Evolutionary conservation across 75 land plant species (phyloP).

Genomic region (Pinus tabuliformis): DNA sequence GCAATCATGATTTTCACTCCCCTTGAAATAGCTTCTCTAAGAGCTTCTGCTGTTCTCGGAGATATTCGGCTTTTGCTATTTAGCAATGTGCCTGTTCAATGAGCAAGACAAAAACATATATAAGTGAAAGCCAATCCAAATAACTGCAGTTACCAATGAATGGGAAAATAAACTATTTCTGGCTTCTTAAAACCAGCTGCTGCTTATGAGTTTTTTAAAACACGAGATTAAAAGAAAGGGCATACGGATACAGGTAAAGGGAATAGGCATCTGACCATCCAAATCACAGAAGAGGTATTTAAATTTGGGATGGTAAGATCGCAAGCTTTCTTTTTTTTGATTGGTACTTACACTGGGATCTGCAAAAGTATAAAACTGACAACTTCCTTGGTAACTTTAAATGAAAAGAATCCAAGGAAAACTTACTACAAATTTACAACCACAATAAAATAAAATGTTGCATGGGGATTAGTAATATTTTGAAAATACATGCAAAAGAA

Average conservation of each 20-base stretch:
- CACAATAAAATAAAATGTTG: too few relatives aligned
- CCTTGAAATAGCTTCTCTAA: slow-evolving; percentile 68
- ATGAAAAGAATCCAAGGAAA: background rate
- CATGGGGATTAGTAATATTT: too few relatives aligned
- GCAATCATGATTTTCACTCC: slow-evolving; percentile 85
- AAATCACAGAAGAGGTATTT: slow-evolving; percentile 88
- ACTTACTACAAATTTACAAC: background rate
- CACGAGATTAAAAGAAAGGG: background rate
- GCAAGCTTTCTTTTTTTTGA: slow-evolving; percentile 52
- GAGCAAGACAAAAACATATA: slow-evolving; percentile 1
- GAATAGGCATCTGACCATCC: slow-evolving; percentile 73
- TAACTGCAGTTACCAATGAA: background rate
- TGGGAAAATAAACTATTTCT: too few relatives aligned
- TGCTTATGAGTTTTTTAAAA: slow-evolving; percentile 1
- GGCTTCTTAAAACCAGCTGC: background rate
- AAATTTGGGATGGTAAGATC: slow-evolving; percentile 59
- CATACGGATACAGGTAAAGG: background rate
- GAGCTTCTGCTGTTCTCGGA: slow-evolving; percentile 57
- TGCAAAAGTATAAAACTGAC: slow-evolving; percentile 26
- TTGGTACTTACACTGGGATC: slow-evolving; percentile 26
- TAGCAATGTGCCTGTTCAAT: slow-evolving; percentile 67
- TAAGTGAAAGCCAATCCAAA: background rate
- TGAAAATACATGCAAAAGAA: background rate
- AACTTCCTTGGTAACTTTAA: slow-evolving; percentile 8
- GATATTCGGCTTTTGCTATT: slow-evolving; percentile 75